Evolutionary conservation across 192 early-diverging fungal species (phyloP), one percentile per base, ranked within the genome.

Genomic region (Gryganskiella cystojenkinii): DNA sequence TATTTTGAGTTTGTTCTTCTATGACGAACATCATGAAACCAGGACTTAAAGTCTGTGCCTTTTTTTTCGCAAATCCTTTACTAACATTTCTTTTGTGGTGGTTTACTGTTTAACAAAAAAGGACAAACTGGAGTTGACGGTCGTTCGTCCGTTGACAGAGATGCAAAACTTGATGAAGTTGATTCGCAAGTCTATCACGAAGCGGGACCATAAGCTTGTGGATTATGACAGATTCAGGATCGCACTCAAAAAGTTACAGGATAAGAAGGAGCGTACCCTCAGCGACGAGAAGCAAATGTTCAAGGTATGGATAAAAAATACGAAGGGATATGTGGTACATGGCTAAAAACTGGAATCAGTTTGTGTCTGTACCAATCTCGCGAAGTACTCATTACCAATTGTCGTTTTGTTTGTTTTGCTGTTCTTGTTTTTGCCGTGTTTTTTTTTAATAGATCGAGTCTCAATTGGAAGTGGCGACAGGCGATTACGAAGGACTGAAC

Each of bases 191-290:
- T 84, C 93, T 7, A 94, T 99, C 55, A 84, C 87, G 4, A 99
- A 99, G 83, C 90, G 96, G 28, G 87, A 90, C 27, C 95, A 96
- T 82, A 99, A 99, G 80, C 80, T 94, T 40, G 71, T 96, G 3
- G 98, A 99, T 80, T 98, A 93, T 70, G 98, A 99, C 79, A 87
- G 98, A 35, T 90, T 91, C 79, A 79, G 88, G 24, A 82, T 85
- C 19, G 75, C 82, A 20, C 71, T 96, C 30, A 88, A 90, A 52
- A 98, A 97, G 80, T 70, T 95, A 10, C 83, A 90, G 64, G 90
- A 84, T 20, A 92, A 93, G 65, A 84, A 87, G 40, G 86, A 88
- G 3, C 79, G 73, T 44, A 85, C 85, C 0, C 71, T 90, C 31
- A 83, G 72, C 37, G 92, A 94, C 30, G 91, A 93, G 63, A 89